Evolutionary conservation across 1,284 basidiomycete genomes (phyloP), one percentile per base, ranked within the genome.

Genomic region (Ceratobasidium sp.): DNA sequence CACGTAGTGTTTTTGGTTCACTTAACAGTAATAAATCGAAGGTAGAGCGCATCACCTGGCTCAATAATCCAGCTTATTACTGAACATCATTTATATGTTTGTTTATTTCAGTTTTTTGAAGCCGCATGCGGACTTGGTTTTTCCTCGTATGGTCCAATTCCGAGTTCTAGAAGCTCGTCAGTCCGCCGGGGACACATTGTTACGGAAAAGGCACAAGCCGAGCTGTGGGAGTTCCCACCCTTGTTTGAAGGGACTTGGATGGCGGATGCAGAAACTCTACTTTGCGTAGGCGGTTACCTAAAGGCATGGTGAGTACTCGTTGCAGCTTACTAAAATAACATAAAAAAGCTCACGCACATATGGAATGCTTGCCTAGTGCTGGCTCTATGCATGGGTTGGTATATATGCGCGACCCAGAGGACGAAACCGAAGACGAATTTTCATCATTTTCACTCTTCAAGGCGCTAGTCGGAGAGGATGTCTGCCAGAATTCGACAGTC

Each of bases 181-280:
- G 38, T 61, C 38, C 35, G 28, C n/a, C 58, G 58, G 4, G 58
- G 58, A 1, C 30, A 7, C 21, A n/a, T 44, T 7, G 23, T 41
- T n/a, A 18, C 4, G 8, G 49, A 50, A 9, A 26, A 61, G 7
- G 21, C 1, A 4, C 21, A 6, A 9, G n/a, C 44, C 58, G 35
- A 61, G 21, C 21, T 61, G 21, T 61, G 58, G 58, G 16, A 44
- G 9, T 61, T 61, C 41, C 58, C 58, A 14, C 44, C 58, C 1
- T 26, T 61, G 18, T 44, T 43, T 26, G 58, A 61, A 26, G 58
- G 58, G 13, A 43, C 14, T 16, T 61, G 38, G 35, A 30, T 61
- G 21, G n/a, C 21, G 7, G 41, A 44, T 41, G 28, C 58, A 7
- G 58, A 61, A 23, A 38, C 58, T 6, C 9, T 61, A 1, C 23